Conservation (phyloP, 331 rosid genomes). For the Acacia concinna region DNA sequence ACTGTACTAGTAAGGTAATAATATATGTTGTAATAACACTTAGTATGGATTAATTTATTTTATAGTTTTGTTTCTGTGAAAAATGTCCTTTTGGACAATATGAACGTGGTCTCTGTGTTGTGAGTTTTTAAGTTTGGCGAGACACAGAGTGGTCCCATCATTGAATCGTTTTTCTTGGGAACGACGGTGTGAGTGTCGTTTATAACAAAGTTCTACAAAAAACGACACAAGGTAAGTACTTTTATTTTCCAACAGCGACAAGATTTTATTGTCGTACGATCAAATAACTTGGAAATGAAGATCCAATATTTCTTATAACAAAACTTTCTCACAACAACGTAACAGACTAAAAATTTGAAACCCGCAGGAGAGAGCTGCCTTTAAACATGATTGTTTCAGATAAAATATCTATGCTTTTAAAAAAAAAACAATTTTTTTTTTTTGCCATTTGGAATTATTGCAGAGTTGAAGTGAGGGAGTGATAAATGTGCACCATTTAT, state of each 20-base stretch:
- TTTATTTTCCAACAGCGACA: neutral
- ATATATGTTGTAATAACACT: neutral
- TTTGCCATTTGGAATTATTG: neutral
- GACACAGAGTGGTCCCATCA: too few species aligned
- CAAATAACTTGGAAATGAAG: neutral
- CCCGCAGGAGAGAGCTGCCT: too few species aligned
- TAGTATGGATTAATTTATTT: neutral
- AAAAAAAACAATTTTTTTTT: neutral
- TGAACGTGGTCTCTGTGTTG: neutral
- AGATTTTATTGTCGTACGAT: neutral
- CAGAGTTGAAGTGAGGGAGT: neutral
- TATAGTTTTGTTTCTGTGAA: neutral
- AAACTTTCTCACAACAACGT: too few species aligned
- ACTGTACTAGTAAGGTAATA: conserved; percentile 37
- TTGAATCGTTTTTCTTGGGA: neutral
- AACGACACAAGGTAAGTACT: too few species aligned
- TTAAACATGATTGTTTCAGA: too few species aligned
- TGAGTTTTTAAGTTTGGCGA: neutral
- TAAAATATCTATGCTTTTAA: too few species aligned
- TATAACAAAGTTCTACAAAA: neutral
- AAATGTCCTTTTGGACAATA: neutral
- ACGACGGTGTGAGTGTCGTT: neutral
- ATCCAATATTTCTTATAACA: neutral
- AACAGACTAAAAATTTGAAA: too few species aligned
- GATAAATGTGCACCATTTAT: neutral